Percentiles rank a stretch among this genome's conserved stretches.
Conservation (phyloP, 2,329 filamentous ascomycete species). For the Thelonectria blattea region DNA sequence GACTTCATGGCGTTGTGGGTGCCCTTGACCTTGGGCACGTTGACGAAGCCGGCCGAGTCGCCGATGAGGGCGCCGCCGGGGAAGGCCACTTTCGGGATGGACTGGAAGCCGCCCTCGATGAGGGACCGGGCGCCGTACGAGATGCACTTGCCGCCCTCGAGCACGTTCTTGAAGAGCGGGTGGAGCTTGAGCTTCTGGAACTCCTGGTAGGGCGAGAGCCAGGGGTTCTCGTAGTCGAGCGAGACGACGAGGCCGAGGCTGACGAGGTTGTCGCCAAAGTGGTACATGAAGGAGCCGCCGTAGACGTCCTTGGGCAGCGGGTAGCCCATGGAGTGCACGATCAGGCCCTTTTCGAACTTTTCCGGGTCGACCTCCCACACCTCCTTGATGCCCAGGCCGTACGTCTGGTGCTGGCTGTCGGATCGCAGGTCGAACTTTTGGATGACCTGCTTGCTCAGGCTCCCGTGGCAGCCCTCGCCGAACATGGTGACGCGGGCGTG, state of each 20-base stretch:
- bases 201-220: slow-evolving; percentile 92
- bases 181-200: slow-evolving; percentile 99
- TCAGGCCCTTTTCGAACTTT: slow-evolving; percentile 86
- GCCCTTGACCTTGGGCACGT: slow-evolving; percentile 98
- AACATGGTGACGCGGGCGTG: slow-evolving; percentile 91
- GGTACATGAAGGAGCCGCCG: slow-evolving; percentile 98
- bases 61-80: slow-evolving; percentile 95
- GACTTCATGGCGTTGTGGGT: slow-evolving; percentile 98
- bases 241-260: slow-evolving; percentile 90
- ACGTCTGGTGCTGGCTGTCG: slow-evolving; percentile 93
- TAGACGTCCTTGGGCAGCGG: slow-evolving; percentile 89
- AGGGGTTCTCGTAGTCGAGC: slow-evolving; percentile 95
- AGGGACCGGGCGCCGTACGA: slow-evolving; percentile 93
- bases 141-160: slow-evolving; percentile 97
- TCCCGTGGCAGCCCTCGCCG: slow-evolving; percentile 94
- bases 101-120: slow-evolving; percentile 95
- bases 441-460: slow-evolving; percentile 90
- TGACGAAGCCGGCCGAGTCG: slow-evolving; percentile 95
- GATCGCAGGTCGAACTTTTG: slow-evolving; percentile 91
- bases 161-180: slow-evolving; percentile 81
- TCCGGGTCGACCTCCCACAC: slow-evolving; percentile 95
- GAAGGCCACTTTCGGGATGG: slow-evolving; percentile 95
- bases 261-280: slow-evolving; percentile 97
- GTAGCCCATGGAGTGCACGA: slow-evolving; percentile 92
- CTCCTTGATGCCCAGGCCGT: slow-evolving; percentile 93